Evolutionary conservation across 1,139 yeast species (phyloP).

Genomic region (Suhomyces kunorum): DNA sequence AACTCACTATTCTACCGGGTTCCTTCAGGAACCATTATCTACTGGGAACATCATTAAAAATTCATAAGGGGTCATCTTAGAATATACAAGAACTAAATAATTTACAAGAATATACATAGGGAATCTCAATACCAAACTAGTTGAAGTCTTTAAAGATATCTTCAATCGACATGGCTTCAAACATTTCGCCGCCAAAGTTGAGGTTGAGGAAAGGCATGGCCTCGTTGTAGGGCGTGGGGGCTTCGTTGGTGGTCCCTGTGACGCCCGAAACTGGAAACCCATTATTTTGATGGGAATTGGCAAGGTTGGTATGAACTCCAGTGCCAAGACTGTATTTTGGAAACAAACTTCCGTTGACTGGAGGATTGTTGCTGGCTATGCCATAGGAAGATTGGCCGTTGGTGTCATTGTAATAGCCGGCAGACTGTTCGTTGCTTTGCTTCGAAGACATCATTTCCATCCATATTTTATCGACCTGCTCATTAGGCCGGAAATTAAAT

Average conservation of each 20-base stretch:
- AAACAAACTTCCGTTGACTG: neutral
- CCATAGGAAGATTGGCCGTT: neutral
- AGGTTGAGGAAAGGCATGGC: neutral
- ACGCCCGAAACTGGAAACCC: neutral
- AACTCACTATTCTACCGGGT: slow-evolving; percentile 9
- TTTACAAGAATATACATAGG: slow-evolving; percentile 1
- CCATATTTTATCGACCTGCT: slow-evolving; percentile 32
- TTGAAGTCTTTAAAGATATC: slow-evolving; percentile 15
- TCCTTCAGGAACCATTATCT: neutral
- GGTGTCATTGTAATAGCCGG: slow-evolving; percentile 2
- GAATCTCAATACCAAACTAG: neutral
- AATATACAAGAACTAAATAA: slow-evolving; percentile 8
- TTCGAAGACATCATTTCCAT: slow-evolving; percentile 31
- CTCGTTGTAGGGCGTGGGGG: neutral
- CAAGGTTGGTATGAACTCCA: neutral
- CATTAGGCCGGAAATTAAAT: slow-evolving; percentile 20
- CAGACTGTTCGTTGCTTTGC: slow-evolving; percentile 14
- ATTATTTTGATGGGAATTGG: neutral
- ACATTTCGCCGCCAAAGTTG: slow-evolving; percentile 8
- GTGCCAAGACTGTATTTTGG: neutral
- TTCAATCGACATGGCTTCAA: slow-evolving; percentile 14
- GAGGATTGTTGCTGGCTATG: neutral
- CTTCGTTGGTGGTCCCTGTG: neutral
- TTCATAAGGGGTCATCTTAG: slow-evolving; percentile 4
- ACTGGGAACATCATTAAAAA: neutral